These are phyloP conservation scores for Recurvomyces mirabilis DNA, from an alignment of 495 filamentous ascomycete genomes.

Conservation along the genomic window DNA sequence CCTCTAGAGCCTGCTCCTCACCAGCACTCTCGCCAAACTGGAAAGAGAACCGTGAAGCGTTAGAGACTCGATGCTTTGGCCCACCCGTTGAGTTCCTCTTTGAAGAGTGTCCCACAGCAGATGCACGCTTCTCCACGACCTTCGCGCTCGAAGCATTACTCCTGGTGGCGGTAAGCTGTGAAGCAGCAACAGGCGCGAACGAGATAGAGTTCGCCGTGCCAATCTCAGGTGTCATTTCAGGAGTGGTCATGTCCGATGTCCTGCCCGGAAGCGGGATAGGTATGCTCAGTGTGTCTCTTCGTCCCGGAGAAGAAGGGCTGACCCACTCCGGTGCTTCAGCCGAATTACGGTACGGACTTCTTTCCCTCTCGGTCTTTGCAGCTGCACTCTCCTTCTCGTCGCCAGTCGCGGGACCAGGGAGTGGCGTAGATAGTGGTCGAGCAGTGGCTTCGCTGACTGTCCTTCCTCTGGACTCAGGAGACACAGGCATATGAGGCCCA, in stretches of 20 bases:
- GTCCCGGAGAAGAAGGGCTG: no score
- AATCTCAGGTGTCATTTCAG: conserved; percentile 11
- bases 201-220: conserved; percentile 4
- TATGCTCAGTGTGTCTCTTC: neutral
- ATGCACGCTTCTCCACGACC: conserved; percentile 13
- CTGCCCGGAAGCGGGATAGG: neutral
- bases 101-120: conserved; percentile 23
- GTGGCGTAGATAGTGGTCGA: neutral
- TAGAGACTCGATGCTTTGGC: conserved; percentile 73
- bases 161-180: neutral
- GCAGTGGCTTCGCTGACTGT: conserved; percentile 5
- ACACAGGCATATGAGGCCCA: neutral
- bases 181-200: neutral
- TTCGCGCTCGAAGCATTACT: neutral
- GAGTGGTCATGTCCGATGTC: conserved; percentile 2
- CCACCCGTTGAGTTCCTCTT: conserved; percentile 17
- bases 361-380: neutral
- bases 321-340: conserved; percentile 1
- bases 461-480: neutral
- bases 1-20: conserved; percentile 75
- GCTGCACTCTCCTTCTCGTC: neutral
- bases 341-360: conserved; percentile 3
- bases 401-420: neutral
- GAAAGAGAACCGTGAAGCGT: conserved; percentile 82
- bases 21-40: conserved; percentile 74